Conservation (phyloP, 31 red algal genomes). For the Bonnemaisonia californica region DNA sequence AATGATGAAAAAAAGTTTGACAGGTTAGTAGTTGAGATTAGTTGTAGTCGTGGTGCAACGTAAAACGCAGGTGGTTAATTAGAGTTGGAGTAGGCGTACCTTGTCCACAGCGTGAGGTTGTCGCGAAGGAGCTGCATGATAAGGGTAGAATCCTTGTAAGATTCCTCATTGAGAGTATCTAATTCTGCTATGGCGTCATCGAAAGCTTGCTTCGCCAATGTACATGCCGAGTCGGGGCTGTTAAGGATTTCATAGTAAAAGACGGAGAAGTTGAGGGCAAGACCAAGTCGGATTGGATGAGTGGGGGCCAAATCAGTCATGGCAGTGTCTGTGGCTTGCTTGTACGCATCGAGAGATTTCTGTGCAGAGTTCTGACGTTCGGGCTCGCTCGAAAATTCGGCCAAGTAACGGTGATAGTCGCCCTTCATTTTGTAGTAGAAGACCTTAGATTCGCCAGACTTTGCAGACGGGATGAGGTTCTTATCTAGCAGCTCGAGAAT, state of each 20-base stretch:
- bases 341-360: conserved; percentile 94
- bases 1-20: conserved; percentile 6
- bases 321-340: conserved; percentile 88
- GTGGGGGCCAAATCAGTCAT: conserved; percentile 92
- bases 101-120: conserved; percentile 98
- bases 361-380: conserved; percentile 84
- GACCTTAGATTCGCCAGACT: conserved; percentile 93
- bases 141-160: conserved; percentile 98
- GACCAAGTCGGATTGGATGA: conserved; percentile 97
- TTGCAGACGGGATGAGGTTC: conserved; percentile 91
- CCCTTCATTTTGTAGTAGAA: conserved; percentile 99
- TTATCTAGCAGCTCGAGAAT: conserved; percentile 93
- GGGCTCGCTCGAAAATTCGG: conserved; percentile 87
- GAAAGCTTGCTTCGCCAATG: conserved; percentile 98
- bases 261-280: conserved; percentile 99
- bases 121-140: conserved; percentile 99
- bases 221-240: conserved; percentile 90
- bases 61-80: neutral
- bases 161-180: conserved; percentile 94
- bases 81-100: conserved; percentile 4
- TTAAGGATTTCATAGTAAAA: conserved; percentile 99
- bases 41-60: no score
- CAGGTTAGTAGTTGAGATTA: no score
- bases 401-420: conserved; percentile 98
- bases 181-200: conserved; percentile 99